Evolutionary conservation across 108 stramenopile genomes (phyloP), one percentile per base, ranked within the genome.

Genomic region (Nitzschia sp.): DNA sequence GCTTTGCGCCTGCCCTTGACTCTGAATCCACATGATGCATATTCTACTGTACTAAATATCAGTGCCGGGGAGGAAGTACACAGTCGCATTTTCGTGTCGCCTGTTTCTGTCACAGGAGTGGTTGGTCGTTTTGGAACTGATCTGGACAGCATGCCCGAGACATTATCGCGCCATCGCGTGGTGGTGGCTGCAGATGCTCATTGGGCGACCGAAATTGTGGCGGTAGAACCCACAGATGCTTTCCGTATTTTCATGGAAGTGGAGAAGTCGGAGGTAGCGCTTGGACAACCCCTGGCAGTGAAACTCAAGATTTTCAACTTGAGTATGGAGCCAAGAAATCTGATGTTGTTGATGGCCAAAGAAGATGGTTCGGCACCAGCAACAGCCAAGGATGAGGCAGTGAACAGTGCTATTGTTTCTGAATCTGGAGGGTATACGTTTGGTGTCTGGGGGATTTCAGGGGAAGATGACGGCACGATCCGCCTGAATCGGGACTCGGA

Each of bases 261-360:
- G 12, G 34, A 71, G 15, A 25, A 67, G 1, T 24, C 65, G 15
- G 67, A 65, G 12, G 85, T 82, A 44, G 52, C 63, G 6, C 76
- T 88, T 24, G 92, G 92, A 6, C 81, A 83, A 41, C 87, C 86
- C 8, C 59, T 90, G 50, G 74, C 80, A 37, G 77, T 93, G 6
- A 67, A 69, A 6, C 72, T 93, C 2, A 76, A 80, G 21, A 86
- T 93, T 9, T 76, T 86, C 24, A 93, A 93, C 67, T 55, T 93
- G 50, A 83, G 84, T 50, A 71, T 70, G 42, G 89, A 90, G 54
- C 59, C 84, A 0, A 63, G 83, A 41, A 80, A 87, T 79, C 60
- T 92, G n/a, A 88, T 87, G 85, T 71, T 92, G 9, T 50, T 88
- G 12, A 80, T 88, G 83, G 88, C 84, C 17, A 88, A 89, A 69